Conservation (phyloP, 805 yeast genomes). For the Candida dajiaensis region DNA sequence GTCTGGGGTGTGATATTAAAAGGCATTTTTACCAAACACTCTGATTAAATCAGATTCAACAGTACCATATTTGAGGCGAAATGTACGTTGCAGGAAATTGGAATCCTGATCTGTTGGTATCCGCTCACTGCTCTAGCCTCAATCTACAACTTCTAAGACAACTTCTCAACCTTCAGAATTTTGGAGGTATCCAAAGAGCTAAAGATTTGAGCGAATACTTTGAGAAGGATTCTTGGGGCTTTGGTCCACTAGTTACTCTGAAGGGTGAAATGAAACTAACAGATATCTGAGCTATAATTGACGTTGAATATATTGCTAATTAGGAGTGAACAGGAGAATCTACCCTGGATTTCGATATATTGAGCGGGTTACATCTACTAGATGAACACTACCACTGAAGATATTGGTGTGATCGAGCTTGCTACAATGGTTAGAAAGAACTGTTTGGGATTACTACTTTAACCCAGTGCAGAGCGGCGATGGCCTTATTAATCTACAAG, state of each 20-base stretch:
- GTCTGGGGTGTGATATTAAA: no score
- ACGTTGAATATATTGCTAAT: slow-evolving; percentile 33
- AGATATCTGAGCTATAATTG: slow-evolving; percentile 42
- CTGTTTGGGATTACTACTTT: slow-evolving; percentile 6
- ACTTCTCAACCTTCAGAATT: no score
- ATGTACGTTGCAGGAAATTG: no score
- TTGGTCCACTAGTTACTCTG: slow-evolving; percentile 56
- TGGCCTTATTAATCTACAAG: slow-evolving; percentile 17
- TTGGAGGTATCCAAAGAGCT: slow-evolving; percentile 47
- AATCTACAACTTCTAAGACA: no score
- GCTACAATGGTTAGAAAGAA: not conserved
- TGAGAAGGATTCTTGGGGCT: slow-evolving; percentile 36
- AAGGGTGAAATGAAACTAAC: slow-evolving; percentile 36
- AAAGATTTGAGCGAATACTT: slow-evolving; percentile 43
- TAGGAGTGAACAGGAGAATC: slow-evolving; percentile 28
- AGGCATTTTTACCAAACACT: no score
- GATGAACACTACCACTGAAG: no score
- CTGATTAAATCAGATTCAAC: no score
- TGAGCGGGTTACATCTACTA: no score
- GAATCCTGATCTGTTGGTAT: no score
- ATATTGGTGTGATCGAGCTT: no score
- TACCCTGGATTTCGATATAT: slow-evolving; percentile 31
- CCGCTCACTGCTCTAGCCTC: no score
- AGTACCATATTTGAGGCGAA: no score
- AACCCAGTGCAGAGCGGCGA: slow-evolving; percentile 6